Percentiles rank a stretch among this genome's conserved stretches.
Conservation (phyloP, 2,329 filamentous ascomycete species). For the Trichoderma endophyticum region DNA sequence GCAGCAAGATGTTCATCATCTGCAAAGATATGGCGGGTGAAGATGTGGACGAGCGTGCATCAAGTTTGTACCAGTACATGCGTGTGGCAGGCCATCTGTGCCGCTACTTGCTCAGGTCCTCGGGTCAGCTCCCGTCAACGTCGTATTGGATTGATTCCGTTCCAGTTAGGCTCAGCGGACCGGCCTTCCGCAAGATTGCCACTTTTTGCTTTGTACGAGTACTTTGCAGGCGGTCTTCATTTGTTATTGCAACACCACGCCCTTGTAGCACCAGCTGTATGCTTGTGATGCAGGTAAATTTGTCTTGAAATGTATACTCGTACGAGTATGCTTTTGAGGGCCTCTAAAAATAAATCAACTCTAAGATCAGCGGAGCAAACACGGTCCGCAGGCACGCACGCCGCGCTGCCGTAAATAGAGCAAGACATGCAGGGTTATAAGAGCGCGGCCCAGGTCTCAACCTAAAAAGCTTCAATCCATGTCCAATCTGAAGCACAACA, state of each 20-base stretch:
- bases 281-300: not conserved
- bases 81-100: not conserved
- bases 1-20: not conserved
- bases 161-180: conserved; percentile 13
- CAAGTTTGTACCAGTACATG: not conserved
- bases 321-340: not conserved
- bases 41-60: not conserved
- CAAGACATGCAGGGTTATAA: not conserved
- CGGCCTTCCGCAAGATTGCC: conserved; percentile 6
- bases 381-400: not conserved
- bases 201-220: not conserved
- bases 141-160: not conserved
- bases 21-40: not conserved
- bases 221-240: not conserved
- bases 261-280: not conserved
- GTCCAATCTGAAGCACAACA: not conserved
- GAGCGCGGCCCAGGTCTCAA: not conserved
- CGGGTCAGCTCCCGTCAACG: not conserved
- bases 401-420: not conserved
- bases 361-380: not conserved
- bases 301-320: not conserved
- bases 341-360: not conserved
- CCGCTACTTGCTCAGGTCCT: not conserved
- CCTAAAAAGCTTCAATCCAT: not conserved
- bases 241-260: not conserved